phyloP scores from a whole-genome alignment of 805 yeast species.

The Kazachstania kunashirensis region DNA sequence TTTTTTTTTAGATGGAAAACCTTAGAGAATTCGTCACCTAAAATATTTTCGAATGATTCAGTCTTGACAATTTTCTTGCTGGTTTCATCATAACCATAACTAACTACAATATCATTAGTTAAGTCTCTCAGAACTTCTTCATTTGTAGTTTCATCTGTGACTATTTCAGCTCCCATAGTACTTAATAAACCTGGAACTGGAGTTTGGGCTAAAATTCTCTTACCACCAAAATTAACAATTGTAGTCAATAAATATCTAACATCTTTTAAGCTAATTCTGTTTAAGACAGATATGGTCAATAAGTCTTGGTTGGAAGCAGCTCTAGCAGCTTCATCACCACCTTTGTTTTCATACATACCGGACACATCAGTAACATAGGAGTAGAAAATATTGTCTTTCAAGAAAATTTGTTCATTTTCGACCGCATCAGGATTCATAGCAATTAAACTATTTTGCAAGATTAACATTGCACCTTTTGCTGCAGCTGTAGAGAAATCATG shows the following conservation, averaged over 20 bases:
- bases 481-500: constrained; percentile 73
- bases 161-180: constrained; percentile 32
- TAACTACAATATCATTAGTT: constrained; percentile 39
- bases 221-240: constrained; percentile 85
- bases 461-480: constrained; percentile 66
- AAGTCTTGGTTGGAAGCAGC: constrained; percentile 73
- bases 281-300: constrained; percentile 57
- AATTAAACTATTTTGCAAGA: constrained; percentile 60
- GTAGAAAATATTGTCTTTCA: constrained; percentile 79
- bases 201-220: constrained; percentile 81
- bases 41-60: constrained; percentile 42
- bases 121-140: constrained; percentile 32
- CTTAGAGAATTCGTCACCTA: constrained; percentile 52
- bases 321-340: constrained; percentile 82
- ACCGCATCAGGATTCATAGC: constrained; percentile 78
- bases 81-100: constrained; percentile 68
- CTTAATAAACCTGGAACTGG: constrained; percentile 78
- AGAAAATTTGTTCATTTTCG: constrained; percentile 50
- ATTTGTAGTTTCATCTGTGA: constrained; percentile 35
- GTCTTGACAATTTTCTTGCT: constrained; percentile 40
- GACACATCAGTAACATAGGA: constrained; percentile 56
- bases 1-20: constrained; percentile 62
- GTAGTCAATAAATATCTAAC: constrained; percentile 68
- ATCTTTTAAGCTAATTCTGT: constrained; percentile 52
- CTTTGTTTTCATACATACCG: constrained; percentile 54